These are phyloP conservation scores for Aspergillaceae sp. DNA, from an alignment of 2,329 filamentous ascomycete genomes.

Conservation along the genomic window DNA sequence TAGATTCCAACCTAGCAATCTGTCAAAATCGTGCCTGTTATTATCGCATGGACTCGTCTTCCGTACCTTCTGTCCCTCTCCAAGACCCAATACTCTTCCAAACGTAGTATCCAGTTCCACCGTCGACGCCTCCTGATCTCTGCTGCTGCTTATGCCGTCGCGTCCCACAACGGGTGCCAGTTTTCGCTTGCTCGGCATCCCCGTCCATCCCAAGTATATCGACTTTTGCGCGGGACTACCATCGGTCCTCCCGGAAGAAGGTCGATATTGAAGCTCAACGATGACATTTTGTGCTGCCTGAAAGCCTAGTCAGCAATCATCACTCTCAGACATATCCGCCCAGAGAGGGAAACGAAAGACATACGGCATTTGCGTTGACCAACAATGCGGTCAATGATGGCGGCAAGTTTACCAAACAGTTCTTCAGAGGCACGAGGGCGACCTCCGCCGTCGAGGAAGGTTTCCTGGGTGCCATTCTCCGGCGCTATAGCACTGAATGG, in stretches of 20 bases:
- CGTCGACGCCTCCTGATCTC: constrained; percentile 66
- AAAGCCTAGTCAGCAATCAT: background rate
- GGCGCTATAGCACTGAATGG: constrained; percentile 8
- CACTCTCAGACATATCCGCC: background rate
- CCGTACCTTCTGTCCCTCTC: constrained; percentile 71
- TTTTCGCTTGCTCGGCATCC: constrained; percentile 88
- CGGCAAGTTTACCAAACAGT: constrained; percentile 89
- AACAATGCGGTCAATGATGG: constrained; percentile 73
- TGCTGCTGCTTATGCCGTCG: constrained; percentile 58
- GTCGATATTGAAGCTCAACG: constrained; percentile 76
- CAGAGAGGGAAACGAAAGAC: constrained; percentile 21
- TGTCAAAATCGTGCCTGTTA: constrained; percentile 31
- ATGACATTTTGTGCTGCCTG: constrained; percentile 92
- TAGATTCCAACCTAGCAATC: constrained; percentile 46
- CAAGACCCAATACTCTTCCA: constrained; percentile 65
- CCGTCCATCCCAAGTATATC: constrained; percentile 90
- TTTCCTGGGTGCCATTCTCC: constrained; percentile 40
- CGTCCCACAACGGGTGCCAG: constrained; percentile 63
- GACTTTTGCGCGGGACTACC: constrained; percentile 53
- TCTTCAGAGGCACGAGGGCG: constrained; percentile 79
- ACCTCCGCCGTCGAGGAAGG: constrained; percentile 67
- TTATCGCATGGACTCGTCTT: background rate
- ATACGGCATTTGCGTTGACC: constrained; percentile 80
- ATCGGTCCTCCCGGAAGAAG: constrained; percentile 45
- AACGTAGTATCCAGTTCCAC: constrained; percentile 86